Conservation (phyloP, 768 basidiomycete species). For the Ramaria sp. region DNA sequence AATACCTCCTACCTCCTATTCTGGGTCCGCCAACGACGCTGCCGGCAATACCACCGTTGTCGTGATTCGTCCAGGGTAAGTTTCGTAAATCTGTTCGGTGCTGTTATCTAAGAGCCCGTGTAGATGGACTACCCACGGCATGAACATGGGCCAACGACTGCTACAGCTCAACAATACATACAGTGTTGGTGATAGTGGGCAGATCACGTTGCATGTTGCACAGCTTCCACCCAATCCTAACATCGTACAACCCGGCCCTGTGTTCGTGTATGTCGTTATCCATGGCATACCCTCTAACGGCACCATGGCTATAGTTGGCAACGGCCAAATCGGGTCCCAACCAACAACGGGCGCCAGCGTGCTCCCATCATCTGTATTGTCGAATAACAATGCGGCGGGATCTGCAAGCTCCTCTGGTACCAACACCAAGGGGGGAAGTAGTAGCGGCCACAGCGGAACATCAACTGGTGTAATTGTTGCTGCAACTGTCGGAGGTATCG, state of each 20-base stretch:
- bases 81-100: constrained; percentile 24
- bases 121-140: constrained; percentile 65
- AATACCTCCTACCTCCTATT: constrained; percentile 55
- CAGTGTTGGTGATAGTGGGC: constrained; percentile 67
- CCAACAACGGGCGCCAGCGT: constrained; percentile 31
- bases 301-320: constrained; percentile 66
- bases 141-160: constrained; percentile 82
- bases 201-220: constrained; percentile 66
- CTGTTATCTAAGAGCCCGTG: constrained; percentile 10
- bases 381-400: constrained; percentile 28
- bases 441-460: neutral
- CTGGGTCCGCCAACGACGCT: constrained; percentile 55
- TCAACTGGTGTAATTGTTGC: constrained; percentile 11
- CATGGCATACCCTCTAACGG: constrained; percentile 80
- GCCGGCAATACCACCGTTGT: constrained; percentile 68
- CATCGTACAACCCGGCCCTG: constrained; percentile 84
- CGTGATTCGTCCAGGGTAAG: constrained; percentile 66
- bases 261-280: constrained; percentile 71
- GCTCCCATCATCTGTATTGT: constrained; percentile 38
- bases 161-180: constrained; percentile 81
- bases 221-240: constrained; percentile 81
- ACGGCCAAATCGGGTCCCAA: constrained; percentile 67
- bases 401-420: constrained; percentile 23
- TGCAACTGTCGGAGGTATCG: constrained; percentile 36
- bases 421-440: constrained; percentile 9